Conservation (phyloP, 2,329 filamentous ascomycete species). For the Rhytidhysteron rufulum region DNA sequence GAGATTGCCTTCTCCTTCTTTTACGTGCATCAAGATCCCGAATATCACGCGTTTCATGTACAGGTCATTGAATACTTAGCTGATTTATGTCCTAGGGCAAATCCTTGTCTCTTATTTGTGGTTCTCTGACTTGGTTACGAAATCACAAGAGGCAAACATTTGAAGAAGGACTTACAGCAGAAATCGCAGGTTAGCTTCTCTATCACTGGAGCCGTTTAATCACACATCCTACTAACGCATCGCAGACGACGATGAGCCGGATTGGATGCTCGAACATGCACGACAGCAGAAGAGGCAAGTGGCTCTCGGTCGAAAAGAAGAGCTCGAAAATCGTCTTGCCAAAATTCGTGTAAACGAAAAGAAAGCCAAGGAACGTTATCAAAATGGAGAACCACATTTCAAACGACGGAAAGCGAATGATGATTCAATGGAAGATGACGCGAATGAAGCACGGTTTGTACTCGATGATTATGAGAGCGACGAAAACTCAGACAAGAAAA, state of each 20-base stretch:
- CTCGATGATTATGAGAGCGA: conserved; percentile 73
- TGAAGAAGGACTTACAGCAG: conserved; percentile 50
- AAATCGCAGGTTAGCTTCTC: conserved; percentile 40
- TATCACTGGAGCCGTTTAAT: too few relatives aligned
- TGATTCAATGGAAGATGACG: conserved; percentile 6
- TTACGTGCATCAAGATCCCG: neutral
- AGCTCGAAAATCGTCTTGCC: conserved; percentile 69
- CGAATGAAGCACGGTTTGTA: conserved; percentile 65
- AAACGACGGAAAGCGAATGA: too few relatives aligned
- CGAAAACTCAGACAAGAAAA: conserved; percentile 40
- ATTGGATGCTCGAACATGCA: conserved; percentile 80
- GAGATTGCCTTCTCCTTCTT: conserved; percentile 12
- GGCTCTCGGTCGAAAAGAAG: conserved; percentile 62
- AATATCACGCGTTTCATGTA: neutral
- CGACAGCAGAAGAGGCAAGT: conserved; percentile 64
- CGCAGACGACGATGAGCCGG: conserved; percentile 64
- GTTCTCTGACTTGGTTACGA: conserved; percentile 85
- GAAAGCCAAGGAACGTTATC: conserved; percentile 53
- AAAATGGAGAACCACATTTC: conserved; percentile 44
- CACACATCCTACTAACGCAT: conserved; percentile 6
- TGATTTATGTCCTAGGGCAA: conserved; percentile 60
- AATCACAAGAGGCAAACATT: conserved; percentile 65
- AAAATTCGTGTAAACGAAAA: conserved; percentile 59
- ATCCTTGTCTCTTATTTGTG: conserved; percentile 87
- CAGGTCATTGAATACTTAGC: neutral